Conservation (phyloP, 768 basidiomycete genomes). For the Tricholoma terreum region DNA sequence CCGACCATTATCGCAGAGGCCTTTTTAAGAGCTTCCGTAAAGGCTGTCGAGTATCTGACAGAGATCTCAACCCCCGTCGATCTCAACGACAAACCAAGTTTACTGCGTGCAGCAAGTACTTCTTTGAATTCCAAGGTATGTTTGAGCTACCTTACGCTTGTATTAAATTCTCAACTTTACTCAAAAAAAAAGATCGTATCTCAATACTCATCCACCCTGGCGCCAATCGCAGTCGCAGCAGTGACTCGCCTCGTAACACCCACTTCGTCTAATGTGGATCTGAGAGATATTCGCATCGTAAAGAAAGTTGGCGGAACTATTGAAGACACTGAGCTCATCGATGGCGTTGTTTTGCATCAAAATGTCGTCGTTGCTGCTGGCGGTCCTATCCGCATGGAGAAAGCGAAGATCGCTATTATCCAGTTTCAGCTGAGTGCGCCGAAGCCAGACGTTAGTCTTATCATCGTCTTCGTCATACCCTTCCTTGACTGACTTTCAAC, state of each 20-base stretch:
- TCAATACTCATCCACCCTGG: constrained; percentile 95
- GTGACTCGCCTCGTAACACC: constrained; percentile 89
- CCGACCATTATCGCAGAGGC: constrained; percentile 96
- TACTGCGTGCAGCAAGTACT: constrained; percentile 91
- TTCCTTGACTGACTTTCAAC: constrained; percentile 11
- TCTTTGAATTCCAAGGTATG: constrained; percentile 92
- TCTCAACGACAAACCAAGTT: constrained; percentile 77
- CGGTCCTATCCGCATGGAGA: constrained; percentile 93
- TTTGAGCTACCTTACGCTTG: background rate
- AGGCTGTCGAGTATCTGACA: constrained; percentile 90
- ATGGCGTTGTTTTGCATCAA: constrained; percentile 97
- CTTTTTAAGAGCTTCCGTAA: constrained; percentile 88
- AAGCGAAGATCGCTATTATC: constrained; percentile 96
- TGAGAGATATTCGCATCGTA: constrained; percentile 92
- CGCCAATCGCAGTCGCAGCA: constrained; percentile 98
- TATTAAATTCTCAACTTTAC: constrained; percentile 1
- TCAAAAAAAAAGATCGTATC: constrained; percentile 78
- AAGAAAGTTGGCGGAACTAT: constrained; percentile 99
- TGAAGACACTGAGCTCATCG: constrained; percentile 95
- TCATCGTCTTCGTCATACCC: background rate
- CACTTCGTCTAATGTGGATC: constrained; percentile 91
- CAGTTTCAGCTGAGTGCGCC: constrained; percentile 98
- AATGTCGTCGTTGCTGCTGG: constrained; percentile 88
- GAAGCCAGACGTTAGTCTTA: constrained; percentile 83
- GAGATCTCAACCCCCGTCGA: constrained; percentile 93